Conservation (phyloP, 257 asterid genomes). For the Ajuga chamaepitys region DNA sequence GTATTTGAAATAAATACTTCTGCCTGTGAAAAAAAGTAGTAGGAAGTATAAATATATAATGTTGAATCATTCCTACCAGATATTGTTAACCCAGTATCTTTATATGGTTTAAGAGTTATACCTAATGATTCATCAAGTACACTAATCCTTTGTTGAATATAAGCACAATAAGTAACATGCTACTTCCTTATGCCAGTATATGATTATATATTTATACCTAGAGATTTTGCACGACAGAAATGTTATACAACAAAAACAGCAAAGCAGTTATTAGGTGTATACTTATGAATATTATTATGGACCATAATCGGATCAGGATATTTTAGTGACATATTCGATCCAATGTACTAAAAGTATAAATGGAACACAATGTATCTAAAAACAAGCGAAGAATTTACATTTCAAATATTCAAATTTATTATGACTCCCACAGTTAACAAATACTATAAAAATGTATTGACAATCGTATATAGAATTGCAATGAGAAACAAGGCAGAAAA, state of each 20-base stretch:
- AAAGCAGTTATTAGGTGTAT: not conserved
- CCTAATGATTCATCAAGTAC: not conserved
- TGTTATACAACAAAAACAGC: not conserved
- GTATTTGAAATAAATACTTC: not conserved
- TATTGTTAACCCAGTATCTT: not conserved
- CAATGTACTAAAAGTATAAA: not conserved
- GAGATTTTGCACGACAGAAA: not conserved
- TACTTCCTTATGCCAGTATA: not conserved
- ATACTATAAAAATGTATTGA: not conserved
- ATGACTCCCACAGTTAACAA: not conserved
- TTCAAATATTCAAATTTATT: not conserved
- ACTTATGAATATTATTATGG: not conserved
- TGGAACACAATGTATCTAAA: not conserved
- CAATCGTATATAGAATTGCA: not conserved
- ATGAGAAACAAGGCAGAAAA: conserved; percentile 1
- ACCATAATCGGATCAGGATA: not conserved
- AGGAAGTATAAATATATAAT: not conserved
- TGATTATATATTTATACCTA: not conserved
- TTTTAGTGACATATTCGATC: not conserved
- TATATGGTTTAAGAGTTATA: not conserved
- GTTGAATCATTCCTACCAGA: not conserved
- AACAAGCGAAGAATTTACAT: not conserved
- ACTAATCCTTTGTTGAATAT: not conserved
- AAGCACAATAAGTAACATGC: not conserved
- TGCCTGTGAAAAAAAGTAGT: not conserved